Conservation (phyloP, 768 basidiomycete species). For the Rhizopogon vinicolor region DNA sequence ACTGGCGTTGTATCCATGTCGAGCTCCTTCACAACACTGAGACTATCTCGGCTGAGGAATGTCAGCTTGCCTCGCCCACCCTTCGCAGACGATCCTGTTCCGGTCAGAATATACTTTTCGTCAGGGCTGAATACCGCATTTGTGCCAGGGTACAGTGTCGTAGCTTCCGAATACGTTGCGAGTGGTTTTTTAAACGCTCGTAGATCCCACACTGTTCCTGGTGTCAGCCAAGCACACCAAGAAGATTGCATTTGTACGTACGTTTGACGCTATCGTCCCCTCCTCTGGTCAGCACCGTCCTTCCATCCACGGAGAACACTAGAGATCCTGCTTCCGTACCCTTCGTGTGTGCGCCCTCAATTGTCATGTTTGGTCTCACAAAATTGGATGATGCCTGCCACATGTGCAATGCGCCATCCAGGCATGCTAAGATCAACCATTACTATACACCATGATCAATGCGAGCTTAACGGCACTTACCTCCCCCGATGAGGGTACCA, state of each 20-base stretch:
- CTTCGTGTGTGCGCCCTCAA: conserved; percentile 86
- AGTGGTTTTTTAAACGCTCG: conserved; percentile 89
- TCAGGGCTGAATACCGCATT: conserved; percentile 96
- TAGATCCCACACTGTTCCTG: conserved; percentile 82
- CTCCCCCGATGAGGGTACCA: conserved; percentile 85
- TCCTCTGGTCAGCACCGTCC: conserved; percentile 81
- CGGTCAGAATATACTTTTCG: conserved; percentile 84
- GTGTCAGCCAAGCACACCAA: conserved; percentile 2
- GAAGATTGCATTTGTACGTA: conserved; percentile 39
- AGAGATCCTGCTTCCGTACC: conserved; percentile 84
- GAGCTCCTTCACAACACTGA: conserved; percentile 65
- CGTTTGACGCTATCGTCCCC: conserved; percentile 95
- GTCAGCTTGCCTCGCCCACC: conserved; percentile 68
- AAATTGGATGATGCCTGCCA: conserved; percentile 94
- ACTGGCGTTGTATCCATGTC: conserved; percentile 79
- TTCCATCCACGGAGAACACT: conserved; percentile 84
- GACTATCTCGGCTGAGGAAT: conserved; percentile 64
- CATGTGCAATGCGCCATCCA: conserved; percentile 90
- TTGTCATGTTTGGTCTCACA: conserved; percentile 80
- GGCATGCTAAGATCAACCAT: conserved; percentile 52
- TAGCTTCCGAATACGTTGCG: conserved; percentile 54
- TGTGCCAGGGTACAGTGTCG: conserved; percentile 85
- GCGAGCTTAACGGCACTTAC: conserved; percentile 39
- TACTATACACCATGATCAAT: not conserved
- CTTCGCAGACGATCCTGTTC: conserved; percentile 63